phyloP scores from a whole-genome alignment of 164 flowering plant species.

The Buxus sempervirens region DNA sequence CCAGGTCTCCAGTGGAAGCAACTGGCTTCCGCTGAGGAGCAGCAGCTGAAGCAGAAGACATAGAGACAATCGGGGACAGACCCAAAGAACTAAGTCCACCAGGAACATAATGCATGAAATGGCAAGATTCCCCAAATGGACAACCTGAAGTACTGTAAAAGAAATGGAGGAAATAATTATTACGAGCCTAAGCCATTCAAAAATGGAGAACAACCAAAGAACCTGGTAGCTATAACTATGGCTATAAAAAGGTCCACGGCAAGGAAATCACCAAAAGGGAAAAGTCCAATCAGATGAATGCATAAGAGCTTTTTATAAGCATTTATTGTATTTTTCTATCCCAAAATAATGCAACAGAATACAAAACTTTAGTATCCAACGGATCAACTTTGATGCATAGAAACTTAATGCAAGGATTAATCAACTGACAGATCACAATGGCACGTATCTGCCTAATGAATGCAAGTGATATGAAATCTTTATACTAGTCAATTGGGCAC shows the following conservation, averaged over 20 bases:
- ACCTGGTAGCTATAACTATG: no score
- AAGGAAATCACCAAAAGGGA: no score
- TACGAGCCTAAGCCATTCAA: neutral
- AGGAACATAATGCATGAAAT: constrained; percentile 36
- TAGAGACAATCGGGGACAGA: constrained; percentile 12
- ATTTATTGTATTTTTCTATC: neutral
- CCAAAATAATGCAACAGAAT: neutral
- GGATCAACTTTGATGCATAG: neutral
- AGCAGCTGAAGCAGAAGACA: constrained; percentile 12
- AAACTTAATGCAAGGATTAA: neutral
- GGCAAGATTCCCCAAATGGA: constrained; percentile 36
- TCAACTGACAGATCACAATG: no score
- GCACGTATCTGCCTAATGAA: no score
- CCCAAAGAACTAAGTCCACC: constrained; percentile 30
- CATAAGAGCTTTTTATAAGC: neutral
- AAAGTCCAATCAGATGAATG: no score
- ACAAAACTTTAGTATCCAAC: neutral
- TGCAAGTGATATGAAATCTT: neutral
- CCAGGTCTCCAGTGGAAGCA: constrained; percentile 15
- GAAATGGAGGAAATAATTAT: neutral
- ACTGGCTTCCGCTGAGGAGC: constrained; percentile 17
- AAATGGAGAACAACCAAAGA: no score
- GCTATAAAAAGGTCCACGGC: neutral
- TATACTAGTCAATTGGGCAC: neutral
- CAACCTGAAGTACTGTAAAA: constrained; percentile 35